Conservation (phyloP, 2,329 filamentous ascomycete genomes). For the Pseudocercospora musae region DNA sequence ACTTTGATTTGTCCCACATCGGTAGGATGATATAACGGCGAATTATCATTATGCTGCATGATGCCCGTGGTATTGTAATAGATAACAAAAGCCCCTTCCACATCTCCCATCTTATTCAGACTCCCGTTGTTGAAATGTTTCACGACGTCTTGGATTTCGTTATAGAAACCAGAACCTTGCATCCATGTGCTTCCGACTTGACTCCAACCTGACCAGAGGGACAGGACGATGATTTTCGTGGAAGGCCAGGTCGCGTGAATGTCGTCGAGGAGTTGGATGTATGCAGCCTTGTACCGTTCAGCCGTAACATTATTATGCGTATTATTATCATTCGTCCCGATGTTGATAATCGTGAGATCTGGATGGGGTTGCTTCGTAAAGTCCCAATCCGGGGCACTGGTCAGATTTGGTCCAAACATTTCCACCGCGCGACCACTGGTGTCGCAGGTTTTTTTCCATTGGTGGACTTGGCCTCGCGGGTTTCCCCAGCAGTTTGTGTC, state of each 20-base stretch:
- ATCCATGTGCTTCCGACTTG: constrained; percentile 50
- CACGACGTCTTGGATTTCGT: constrained; percentile 51
- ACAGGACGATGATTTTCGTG: constrained; percentile 44
- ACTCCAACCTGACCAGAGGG: constrained; percentile 55
- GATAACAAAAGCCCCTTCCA: constrained; percentile 48
- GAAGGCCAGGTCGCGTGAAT: constrained; percentile 43
- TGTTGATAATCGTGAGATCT: constrained; percentile 46
- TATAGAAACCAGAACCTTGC: constrained; percentile 47
- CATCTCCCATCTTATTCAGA: constrained; percentile 44
- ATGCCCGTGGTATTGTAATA: constrained; percentile 62
- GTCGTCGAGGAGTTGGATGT: constrained; percentile 42
- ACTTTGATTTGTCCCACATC: constrained; percentile 61
- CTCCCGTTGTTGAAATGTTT: constrained; percentile 37
- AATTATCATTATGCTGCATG: constrained; percentile 60
- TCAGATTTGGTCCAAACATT: constrained; percentile 38
- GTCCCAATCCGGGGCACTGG: constrained; percentile 35
- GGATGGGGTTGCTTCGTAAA: constrained; percentile 30
- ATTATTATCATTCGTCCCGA: constrained; percentile 45
- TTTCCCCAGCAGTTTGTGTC: constrained; percentile 57
- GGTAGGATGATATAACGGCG: constrained; percentile 57
- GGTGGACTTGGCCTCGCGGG: constrained; percentile 43
- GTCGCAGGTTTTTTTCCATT: constrained; percentile 58
- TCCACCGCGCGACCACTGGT: constrained; percentile 47
- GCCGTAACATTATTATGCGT: constrained; percentile 43
- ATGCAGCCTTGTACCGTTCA: constrained; percentile 39